phyloP scores from a whole-genome alignment of 805 yeast genomes.

The Yarrowia bubula region DNA sequence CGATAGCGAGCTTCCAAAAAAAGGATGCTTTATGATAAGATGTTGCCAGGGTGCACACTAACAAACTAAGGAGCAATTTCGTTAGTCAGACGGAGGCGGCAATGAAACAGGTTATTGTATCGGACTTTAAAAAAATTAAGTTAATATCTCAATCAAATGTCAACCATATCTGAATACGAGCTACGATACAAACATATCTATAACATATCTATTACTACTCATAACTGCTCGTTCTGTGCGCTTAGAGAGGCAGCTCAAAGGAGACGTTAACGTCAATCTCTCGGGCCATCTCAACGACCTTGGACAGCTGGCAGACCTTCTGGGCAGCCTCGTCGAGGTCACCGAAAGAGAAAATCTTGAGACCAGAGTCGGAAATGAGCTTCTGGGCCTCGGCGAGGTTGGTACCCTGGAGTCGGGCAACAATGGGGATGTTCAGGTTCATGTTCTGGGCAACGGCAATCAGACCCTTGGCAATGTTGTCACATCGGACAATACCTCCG shows the following conservation, averaged over 20 bases:
- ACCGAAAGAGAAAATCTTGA: conserved; percentile 85
- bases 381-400: conserved; percentile 86
- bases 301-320: conserved; percentile 78
- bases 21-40: not conserved
- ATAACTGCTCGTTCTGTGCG: not conserved
- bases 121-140: too few species aligned
- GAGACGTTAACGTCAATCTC: conserved; percentile 50
- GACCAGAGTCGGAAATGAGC: conserved; percentile 81
- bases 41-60: not conserved
- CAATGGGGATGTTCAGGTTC: conserved; percentile 88
- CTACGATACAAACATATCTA: not conserved
- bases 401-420: conserved; percentile 98
- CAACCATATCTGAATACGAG: too few species aligned
- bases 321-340: conserved; percentile 97
- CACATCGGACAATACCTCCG: conserved; percentile 99
- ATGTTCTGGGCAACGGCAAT: conserved; percentile 92
- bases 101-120: too few species aligned
- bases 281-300: conserved; percentile 49
- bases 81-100: too few species aligned
- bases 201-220: conserved; percentile 26
- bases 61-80: too few species aligned
- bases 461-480: conserved; percentile 96
- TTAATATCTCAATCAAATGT: too few species aligned
- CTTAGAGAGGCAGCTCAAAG: conserved; percentile 48
- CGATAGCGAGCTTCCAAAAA: too few species aligned